Conservation (phyloP, 495 filamentous ascomycete genomes). For the Thermothielavioides terrestris region DNA sequence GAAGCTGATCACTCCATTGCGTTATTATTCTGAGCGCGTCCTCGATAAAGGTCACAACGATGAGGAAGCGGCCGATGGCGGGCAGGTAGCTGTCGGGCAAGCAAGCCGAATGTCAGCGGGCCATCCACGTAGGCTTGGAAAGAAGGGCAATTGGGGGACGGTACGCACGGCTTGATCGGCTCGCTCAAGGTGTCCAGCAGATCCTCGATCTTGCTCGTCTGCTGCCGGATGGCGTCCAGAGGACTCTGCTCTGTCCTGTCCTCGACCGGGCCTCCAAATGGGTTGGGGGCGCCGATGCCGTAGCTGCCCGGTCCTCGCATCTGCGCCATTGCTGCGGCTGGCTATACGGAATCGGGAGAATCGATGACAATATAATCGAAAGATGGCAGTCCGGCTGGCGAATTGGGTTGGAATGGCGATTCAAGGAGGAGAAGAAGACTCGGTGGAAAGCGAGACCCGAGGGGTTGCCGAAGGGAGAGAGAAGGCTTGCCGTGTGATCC, state of each 20-base stretch:
- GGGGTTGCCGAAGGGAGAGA: background rate
- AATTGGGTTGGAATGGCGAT: background rate
- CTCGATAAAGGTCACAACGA: conserved; percentile 97
- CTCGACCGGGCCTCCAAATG: conserved; percentile 50
- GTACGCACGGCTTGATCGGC: conserved; percentile 89
- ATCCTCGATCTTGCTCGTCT: conserved; percentile 98
- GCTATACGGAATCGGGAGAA: background rate
- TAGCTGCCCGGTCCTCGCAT: conserved; percentile 95
- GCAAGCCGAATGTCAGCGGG: background rate
- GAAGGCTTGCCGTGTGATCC: background rate
- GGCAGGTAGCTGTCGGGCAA: conserved; percentile 65
- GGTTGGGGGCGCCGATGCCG: conserved; percentile 71
- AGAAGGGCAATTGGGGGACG: conserved; percentile 1
- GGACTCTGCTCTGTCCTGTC: conserved; percentile 67
- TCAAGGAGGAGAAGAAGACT: background rate
- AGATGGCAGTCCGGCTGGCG: conserved; percentile 22
- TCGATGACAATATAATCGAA: background rate
- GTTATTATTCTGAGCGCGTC: conserved; percentile 93
- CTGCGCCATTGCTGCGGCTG: conserved; percentile 62
- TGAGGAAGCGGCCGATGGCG: conserved; percentile 91
- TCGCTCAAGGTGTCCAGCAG: conserved; percentile 80
- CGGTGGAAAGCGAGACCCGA: background rate
- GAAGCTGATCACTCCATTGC: conserved; percentile 93
- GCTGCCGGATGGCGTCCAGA: conserved; percentile 81
- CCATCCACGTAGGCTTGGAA: too few relatives aligned